Evolutionary conservation across 108 stramenopile genomes (phyloP), one percentile per base, ranked within the genome.

Genomic region (Cylindrotheca closterium): DNA sequence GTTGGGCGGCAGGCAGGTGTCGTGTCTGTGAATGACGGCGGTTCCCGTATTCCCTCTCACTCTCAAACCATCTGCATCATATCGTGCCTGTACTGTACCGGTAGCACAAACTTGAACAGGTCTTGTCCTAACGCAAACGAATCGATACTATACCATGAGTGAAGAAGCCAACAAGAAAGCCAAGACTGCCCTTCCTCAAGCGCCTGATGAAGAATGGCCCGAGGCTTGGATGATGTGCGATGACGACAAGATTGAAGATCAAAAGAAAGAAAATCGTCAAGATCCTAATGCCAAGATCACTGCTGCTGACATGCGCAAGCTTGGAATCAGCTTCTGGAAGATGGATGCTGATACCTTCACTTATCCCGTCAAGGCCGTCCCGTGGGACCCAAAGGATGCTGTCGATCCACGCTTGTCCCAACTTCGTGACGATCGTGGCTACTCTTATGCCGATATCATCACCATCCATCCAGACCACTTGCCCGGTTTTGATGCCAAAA

Each of bases 401-500:
- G 61, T 72, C 10, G 92, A 93, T 65, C 92, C 92, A 26, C 76
- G 85, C 31, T 67, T 93, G 1, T 47, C 65, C 51, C 73, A 73
- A 46, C 32, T 93, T 4, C 85, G 92, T 12, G 86, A 87, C 32
- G 80, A 76, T 55, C 75, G 81, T 46, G 89, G 89, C 5, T 93
- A 93, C 56, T 75, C 76, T 48, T 97, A 97, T 69, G 84, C 89
- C 25, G 98, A 98, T 76, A 94, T 96, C 52, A 90, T 96, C 69
- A 89, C 91, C 26, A 79, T 96, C 55, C 87, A 82, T 60, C 94
- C 94, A 30, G 98, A 97, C 25, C 93, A 78, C 7, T 57, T 69
- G 49, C 68, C 93, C 4, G 87, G 84, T 51, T 97, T 89, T 58
- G 96, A 97, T 21, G 75, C 75, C 15, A 97, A 96, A 64, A 85